Evolutionary conservation across 805 yeast species (phyloP).

Genomic region (Starmerella riodocensis): DNA sequence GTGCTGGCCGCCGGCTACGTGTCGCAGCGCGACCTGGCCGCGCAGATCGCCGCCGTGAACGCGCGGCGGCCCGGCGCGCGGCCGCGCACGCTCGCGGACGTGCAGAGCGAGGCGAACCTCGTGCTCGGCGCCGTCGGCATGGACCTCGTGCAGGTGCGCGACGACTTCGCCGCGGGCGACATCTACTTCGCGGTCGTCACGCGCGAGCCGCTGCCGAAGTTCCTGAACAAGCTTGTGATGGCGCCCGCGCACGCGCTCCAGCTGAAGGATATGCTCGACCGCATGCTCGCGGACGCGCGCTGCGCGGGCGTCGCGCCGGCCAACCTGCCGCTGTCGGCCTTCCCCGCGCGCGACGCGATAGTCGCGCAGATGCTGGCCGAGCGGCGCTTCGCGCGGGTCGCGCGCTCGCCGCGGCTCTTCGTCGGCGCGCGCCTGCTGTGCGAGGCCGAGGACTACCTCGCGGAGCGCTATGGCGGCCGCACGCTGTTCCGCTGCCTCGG

Average conservation of each 20-base stretch:
- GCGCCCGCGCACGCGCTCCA: conserved; percentile 5
- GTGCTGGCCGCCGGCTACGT: conserved; percentile 5
- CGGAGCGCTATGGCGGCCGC: conserved; percentile 7
- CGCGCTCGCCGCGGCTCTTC: background rate
- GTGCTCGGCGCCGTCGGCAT: conserved; percentile 10
- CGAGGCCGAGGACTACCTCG: conserved; percentile 13
- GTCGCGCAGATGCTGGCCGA: background rate
- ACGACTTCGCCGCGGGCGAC: conserved; percentile 11
- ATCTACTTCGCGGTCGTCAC: conserved; percentile 6
- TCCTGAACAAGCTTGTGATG: conserved; percentile 5
- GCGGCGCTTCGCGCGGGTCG: background rate
- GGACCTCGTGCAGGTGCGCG: conserved; percentile 8
- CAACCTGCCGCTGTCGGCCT: conserved; percentile 1
- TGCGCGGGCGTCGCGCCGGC: conserved; percentile 7
- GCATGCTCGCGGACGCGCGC: conserved; percentile 6
- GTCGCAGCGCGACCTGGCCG: background rate
- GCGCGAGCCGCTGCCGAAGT: conserved; percentile 1
- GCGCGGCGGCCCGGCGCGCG: background rate
- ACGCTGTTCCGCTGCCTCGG: conserved; percentile 15
- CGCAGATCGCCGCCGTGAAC: conserved; percentile 1
- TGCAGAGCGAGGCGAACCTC: conserved; percentile 1
- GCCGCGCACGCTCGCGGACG: conserved; percentile 1
- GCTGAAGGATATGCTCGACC: conserved; percentile 13
- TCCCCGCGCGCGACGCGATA: conserved; percentile 7
- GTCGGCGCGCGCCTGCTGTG: conserved; percentile 11